phyloP scores from a whole-genome alignment of 179 eudicot genomes.

The Heliamphora pulchella region DNA sequence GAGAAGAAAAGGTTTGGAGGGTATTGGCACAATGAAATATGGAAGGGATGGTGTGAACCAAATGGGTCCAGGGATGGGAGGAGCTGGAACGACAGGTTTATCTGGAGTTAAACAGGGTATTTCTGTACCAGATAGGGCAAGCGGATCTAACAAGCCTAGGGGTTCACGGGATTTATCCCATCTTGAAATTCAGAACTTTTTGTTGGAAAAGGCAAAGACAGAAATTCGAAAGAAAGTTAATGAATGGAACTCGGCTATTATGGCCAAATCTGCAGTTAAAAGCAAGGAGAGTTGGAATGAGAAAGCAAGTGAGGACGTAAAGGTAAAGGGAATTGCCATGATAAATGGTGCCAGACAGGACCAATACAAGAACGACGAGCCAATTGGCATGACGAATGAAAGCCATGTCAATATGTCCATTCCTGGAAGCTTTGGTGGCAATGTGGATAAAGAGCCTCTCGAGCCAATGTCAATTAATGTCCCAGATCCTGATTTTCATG shows the following conservation, averaged over 20 bases:
- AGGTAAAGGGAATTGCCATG: slow-evolving; percentile 19
- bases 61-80: slow-evolving; percentile 21
- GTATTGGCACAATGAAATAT: slow-evolving; percentile 21
- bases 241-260: slow-evolving; percentile 17
- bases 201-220: slow-evolving; percentile 19
- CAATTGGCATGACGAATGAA: not conserved
- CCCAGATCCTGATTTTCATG: slow-evolving; percentile 61
- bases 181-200: slow-evolving; percentile 8
- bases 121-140: slow-evolving; percentile 18
- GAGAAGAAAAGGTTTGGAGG: slow-evolving; percentile 41
- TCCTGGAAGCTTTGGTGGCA: slow-evolving; percentile 12
- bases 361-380: not conserved
- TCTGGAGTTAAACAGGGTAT: slow-evolving; percentile 15
- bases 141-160: slow-evolving; percentile 22
- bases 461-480: slow-evolving; percentile 33
- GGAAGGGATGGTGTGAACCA: slow-evolving; percentile 19
- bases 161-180: slow-evolving; percentile 19
- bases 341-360: slow-evolving; percentile 17
- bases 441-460: slow-evolving; percentile 17
- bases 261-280: slow-evolving; percentile 17
- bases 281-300: slow-evolving; percentile 25
- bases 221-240: slow-evolving; percentile 20
- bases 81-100: slow-evolving; percentile 17
- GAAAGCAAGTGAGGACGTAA: slow-evolving; percentile 22
- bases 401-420: not conserved